These are phyloP conservation scores for Diaporthe sp. DNA, from an alignment of 2,329 filamentous ascomycete genomes.

Conservation along the genomic window DNA sequence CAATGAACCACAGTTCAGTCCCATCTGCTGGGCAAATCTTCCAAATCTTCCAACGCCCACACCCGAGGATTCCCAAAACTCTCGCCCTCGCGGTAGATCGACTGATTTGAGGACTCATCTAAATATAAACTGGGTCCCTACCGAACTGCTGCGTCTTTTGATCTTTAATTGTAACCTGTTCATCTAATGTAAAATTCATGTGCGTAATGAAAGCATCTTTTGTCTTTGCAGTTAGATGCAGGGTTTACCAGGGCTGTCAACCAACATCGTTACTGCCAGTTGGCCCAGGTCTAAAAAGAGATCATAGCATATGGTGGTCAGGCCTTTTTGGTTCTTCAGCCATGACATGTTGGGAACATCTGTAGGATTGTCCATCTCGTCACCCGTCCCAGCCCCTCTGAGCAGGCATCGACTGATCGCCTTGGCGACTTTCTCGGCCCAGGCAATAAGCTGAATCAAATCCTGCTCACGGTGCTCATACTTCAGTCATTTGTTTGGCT, in stretches of 20 bases:
- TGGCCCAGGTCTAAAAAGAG: background rate
- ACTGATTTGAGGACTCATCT: background rate
- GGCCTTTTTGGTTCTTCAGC: background rate
- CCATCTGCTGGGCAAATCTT: background rate
- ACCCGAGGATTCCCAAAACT: background rate
- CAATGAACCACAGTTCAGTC: too few species aligned
- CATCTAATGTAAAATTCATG: background rate
- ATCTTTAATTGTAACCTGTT: background rate
- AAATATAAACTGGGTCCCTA: rapidly evolving
- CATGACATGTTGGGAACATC: background rate
- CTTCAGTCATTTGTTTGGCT: too few species aligned
- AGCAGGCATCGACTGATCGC: background rate
- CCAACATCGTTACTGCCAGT: too few species aligned
- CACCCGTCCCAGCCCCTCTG: background rate
- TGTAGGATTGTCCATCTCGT: background rate
- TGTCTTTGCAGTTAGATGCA: background rate
- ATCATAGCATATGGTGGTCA: background rate
- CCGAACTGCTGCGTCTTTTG: background rate
- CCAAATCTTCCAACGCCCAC: too few species aligned
- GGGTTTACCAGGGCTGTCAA: background rate
- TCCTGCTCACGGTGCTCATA: background rate
- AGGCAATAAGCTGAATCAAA: background rate
- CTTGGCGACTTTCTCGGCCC: background rate
- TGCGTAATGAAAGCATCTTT: background rate
- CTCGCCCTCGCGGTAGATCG: background rate